phyloP scores from a whole-genome alignment of 768 basidiomycete genomes.

The Arthromyces matolae region DNA sequence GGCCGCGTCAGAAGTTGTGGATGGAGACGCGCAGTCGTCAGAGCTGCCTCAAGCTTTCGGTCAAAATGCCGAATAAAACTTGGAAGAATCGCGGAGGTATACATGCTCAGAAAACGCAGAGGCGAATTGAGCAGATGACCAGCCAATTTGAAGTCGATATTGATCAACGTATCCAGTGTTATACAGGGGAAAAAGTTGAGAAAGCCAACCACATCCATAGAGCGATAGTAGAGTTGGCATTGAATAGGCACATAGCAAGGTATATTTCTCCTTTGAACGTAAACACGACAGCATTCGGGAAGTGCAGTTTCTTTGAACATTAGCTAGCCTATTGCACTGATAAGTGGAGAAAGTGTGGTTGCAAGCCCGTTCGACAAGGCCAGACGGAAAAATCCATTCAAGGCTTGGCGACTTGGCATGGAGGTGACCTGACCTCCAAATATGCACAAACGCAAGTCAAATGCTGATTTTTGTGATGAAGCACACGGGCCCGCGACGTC shows the following conservation, averaged over 20 bases:
- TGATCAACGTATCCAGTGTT: background rate
- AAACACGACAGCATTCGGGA: too few species aligned
- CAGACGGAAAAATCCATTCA: background rate
- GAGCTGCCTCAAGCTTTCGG: too few species aligned
- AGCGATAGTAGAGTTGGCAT: too few species aligned
- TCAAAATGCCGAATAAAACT: slow-evolving; percentile 17
- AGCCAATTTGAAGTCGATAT: background rate
- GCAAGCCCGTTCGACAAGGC: too few species aligned
- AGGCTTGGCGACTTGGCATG: slow-evolving; percentile 8
- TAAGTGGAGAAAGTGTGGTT: too few species aligned
- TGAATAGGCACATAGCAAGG: too few species aligned
- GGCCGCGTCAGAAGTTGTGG: slow-evolving; percentile 29
- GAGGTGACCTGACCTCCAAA: background rate
- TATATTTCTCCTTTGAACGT: too few species aligned
- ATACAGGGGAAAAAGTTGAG: background rate
- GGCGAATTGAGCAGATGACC: slow-evolving; percentile 9
- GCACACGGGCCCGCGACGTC: too few species aligned
- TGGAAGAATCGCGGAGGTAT: slow-evolving; percentile 10
- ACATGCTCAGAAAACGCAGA: background rate
- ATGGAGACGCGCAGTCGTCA: background rate
- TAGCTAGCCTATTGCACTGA: too few species aligned
- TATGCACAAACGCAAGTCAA: background rate
- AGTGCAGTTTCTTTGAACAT: too few species aligned
- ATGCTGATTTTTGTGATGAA: background rate
- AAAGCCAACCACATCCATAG: background rate